Evolutionary conservation across 2,329 filamentous ascomycete genomes (phyloP).

Genomic region (Xylaria sp.): DNA sequence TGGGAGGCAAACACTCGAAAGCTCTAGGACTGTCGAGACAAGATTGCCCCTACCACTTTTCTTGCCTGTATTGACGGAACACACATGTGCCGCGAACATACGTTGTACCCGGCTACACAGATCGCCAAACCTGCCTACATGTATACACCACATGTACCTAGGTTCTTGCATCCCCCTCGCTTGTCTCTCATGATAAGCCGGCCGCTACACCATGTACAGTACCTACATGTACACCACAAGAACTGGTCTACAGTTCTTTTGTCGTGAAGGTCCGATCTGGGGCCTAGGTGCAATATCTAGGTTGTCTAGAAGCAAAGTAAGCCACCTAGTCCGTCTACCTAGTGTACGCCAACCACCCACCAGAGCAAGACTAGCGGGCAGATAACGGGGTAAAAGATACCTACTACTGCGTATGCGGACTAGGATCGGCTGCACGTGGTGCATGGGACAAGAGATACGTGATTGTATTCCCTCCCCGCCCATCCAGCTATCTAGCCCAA

Average conservation of each 20-base stretch:
- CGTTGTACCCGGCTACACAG: neutral
- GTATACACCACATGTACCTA: neutral
- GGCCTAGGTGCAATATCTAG: neutral
- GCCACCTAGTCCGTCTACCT: neutral
- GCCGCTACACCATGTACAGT: neutral
- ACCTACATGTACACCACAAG: neutral
- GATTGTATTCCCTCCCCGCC: conserved; percentile 12
- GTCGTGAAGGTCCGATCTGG: neutral
- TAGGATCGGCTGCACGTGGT: conserved; percentile 9
- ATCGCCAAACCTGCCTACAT: neutral
- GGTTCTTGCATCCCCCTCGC: too few relatives aligned
- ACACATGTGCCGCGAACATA: neutral
- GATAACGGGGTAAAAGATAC: neutral
- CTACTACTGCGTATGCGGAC: neutral
- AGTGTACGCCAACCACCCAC: neutral
- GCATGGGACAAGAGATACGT: conserved; percentile 15
- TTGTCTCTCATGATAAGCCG: neutral
- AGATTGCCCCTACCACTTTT: conserved; percentile 7
- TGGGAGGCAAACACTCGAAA: neutral
- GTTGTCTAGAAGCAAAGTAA: conserved; percentile 9
- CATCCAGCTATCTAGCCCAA: conserved; percentile 12
- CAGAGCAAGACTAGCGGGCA: neutral
- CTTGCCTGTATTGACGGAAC: neutral
- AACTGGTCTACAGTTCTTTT: neutral
- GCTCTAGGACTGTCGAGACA: neutral